These are phyloP conservation scores for Colletotrichum kahawae DNA, from an alignment of 2,329 filamentous ascomycete species.

Conservation along the genomic window DNA sequence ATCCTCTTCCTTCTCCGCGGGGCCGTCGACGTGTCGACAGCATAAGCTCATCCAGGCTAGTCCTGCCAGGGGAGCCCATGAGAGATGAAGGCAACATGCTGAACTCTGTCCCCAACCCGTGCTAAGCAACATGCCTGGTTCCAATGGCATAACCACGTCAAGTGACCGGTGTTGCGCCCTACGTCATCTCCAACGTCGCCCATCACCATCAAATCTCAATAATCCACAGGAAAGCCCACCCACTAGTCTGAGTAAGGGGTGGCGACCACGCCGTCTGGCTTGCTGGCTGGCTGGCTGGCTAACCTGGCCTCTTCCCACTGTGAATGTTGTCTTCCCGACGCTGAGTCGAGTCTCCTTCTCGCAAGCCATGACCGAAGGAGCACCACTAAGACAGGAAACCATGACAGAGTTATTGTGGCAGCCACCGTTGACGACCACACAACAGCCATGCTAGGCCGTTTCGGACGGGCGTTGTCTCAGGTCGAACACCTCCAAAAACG, in stretches of 20 bases:
- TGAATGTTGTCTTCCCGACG: not conserved
- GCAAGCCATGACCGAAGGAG: not conserved
- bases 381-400: not conserved
- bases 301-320: not conserved
- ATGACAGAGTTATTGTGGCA: not conserved
- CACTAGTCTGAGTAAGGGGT: not conserved
- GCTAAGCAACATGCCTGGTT: not conserved
- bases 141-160: not conserved
- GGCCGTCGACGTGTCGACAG: not conserved
- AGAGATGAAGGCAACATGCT: not conserved
- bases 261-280: not conserved
- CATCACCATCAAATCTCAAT: not conserved
- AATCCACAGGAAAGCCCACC: not conserved
- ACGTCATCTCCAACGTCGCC: not conserved
- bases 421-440: not conserved
- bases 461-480: slow-evolving; percentile 11
- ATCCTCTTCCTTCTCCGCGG: not conserved
- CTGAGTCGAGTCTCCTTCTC: not conserved
- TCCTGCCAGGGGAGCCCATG: not conserved
- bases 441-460: not conserved
- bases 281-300: too few species aligned
- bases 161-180: not conserved
- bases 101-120: not conserved
- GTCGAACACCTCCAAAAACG: not conserved
- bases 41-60: not conserved